Evolutionary conservation across 2,329 filamentous ascomycete species (phyloP), one percentile per base, ranked within the genome.

Genomic region (Dryadomyces quercivorus): DNA sequence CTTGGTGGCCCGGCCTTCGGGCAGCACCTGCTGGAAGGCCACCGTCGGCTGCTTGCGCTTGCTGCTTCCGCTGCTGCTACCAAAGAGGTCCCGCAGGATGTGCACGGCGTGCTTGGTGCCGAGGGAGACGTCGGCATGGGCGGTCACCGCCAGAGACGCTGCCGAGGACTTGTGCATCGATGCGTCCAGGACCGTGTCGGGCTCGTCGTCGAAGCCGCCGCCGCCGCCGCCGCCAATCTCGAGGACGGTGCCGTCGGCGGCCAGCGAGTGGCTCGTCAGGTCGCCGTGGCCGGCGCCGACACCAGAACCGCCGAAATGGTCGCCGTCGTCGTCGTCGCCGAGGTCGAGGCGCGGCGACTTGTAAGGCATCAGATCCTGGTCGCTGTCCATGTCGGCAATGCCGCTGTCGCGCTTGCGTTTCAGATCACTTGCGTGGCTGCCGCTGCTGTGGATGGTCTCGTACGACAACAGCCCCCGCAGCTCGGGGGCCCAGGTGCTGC

Each of bases 31-130:
- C 63, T 96, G 92, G 75, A 98, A 96, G 3, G 95, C 89, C 3
- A 95, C 89, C 13, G 81, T 81, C 22, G 77, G 78, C 67, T 86
- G 86, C 67, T 85, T 86, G 63, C 90, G 82, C 69, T 86, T 84
- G 16, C 16, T 42, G 16, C 36, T 43, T 42, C 36, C 15, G 12
- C 18, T 34, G 36, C 1, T 16, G 46, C 15, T 49, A 22, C 91
- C 89, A 60, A 98, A 95, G 26, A 87, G 79, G 56, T 96, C 90
- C 54, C 93, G 86, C 9, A 98, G 81, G 53, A 97, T 81, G 68
- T 98, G 92, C 20, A 98, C 94, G 38, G 93, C 93, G 64, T 95
- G 91, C 70, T 94, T 93, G 12, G 93, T 98, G 57, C 89, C 91
- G 18, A 95, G 71, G 0, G 91, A 95, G 9, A 97, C 85, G 87